Base-by-base conservation (phyloP, 352 stramenopile genomes). In the Phytophthora podocarpi region DNA sequence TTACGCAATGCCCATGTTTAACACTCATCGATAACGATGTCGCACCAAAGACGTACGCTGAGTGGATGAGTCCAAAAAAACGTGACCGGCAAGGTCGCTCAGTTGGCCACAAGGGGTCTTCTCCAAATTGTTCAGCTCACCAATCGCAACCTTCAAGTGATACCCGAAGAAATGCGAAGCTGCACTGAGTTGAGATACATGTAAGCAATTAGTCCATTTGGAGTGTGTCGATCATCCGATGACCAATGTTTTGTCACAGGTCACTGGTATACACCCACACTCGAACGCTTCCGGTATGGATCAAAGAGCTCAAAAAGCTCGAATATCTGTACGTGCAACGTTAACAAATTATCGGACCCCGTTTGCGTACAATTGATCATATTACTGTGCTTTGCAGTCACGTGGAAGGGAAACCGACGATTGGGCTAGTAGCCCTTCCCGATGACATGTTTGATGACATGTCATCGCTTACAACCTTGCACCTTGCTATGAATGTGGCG, bases 1-100 rank as follows among this genome's bases (percentile, higher is more conserved):
- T 61, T 30, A 39, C 31, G 6, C 47, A 76, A n/a, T 84, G 72
- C n/a, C 65, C 69, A 16, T 84, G 75, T 31, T 39, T 84, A 21
- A 36, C 58, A 5, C 70, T 72, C 39, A 70, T 80, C 40, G 70
- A 78, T 39, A 39, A 43, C 9, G 21, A 70, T n/a, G 15, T 41
- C 1, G 66, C 47, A 0, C 41, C 43, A 7, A 60, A 35, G 11
- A 67, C 42, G 18, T 72, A 45, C 28, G 56, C 67, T 11, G 53
- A 61, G 15, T 82, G 73, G 73, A 11, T 56, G 4, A 24, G 34
- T 4, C 67, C 73, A 8, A 49, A 31, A 1, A 54, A 74, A n/a
- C 24, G 52, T 62, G 32, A 74, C 54, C 0, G 23, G 68, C 7
- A 65, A 63, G 27, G 36, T 76, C n/a, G 30, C 42, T 13, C 16